Conservation (phyloP, 2,329 filamentous ascomycete species). For the Phialocephala subalpina region DNA sequence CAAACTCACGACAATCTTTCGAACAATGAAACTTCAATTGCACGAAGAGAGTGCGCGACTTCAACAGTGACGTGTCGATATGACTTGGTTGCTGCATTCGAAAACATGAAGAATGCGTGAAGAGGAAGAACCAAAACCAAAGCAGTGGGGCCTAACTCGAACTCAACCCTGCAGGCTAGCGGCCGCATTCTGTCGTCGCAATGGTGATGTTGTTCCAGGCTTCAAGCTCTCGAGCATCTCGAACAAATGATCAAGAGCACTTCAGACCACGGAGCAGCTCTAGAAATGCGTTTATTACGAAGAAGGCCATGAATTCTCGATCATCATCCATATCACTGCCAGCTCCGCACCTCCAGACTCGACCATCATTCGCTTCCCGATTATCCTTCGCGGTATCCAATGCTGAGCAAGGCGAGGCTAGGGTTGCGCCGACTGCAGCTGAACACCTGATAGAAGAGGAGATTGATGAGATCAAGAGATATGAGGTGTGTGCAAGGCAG, state of each 20-base stretch:
- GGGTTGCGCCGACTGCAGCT: conserved; percentile 57
- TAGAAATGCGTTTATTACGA: conserved; percentile 33
- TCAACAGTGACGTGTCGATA: not conserved
- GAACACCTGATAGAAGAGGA: conserved; percentile 87
- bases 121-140: no score
- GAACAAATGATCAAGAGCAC: conserved; percentile 12
- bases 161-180: no score
- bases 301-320: conserved; percentile 46
- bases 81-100: not conserved
- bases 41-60: not conserved
- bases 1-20: not conserved
- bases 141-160: no score
- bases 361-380: conserved; percentile 49
- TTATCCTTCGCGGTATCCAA: conserved; percentile 73
- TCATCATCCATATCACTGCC: conserved; percentile 42
- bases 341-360: conserved; percentile 36
- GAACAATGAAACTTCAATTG: not conserved
- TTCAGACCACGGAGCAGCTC: not conserved
- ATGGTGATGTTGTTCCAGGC: conserved; percentile 8
- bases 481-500: conserved; percentile 67
- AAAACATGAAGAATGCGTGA: not conserved
- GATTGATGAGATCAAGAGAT: conserved; percentile 96
- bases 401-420: conserved; percentile 67
- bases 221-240: not conserved
- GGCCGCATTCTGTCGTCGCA: conserved; percentile 5